Evolutionary conservation across 2,329 filamentous ascomycete genomes (phyloP).

Genomic region (Aureobasidium namibiae): DNA sequence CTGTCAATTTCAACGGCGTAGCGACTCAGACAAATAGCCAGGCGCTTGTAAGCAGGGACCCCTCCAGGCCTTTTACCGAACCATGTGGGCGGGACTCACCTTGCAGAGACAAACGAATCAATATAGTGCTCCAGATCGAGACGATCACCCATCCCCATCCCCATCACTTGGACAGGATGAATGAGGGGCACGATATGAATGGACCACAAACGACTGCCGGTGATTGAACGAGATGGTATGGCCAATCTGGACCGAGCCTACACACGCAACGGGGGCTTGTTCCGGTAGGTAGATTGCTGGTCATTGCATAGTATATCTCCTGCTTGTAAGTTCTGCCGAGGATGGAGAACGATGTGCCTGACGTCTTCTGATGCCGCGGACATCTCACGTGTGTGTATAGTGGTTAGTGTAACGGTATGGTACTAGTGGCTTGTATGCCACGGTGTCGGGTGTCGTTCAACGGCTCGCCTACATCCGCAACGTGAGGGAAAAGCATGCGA

Average conservation of each 20-base stretch:
- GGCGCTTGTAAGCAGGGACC: neutral
- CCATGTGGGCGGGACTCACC: neutral
- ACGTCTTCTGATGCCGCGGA: neutral
- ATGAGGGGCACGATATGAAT: neutral
- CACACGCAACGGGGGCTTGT: neutral
- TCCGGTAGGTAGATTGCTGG: neutral
- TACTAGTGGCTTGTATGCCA: neutral
- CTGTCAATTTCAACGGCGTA: slow-evolving; percentile 3
- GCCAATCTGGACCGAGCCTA: neutral
- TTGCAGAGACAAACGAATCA: neutral
- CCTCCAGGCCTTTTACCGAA: slow-evolving; percentile 3
- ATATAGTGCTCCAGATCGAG: slow-evolving; percentile 1
- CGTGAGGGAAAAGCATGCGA: slow-evolving; percentile 4
- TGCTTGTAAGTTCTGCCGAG: neutral
- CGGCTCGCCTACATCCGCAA: neutral
- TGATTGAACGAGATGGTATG: neutral
- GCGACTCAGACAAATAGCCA: neutral
- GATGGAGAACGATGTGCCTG: neutral
- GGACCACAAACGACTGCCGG: neutral
- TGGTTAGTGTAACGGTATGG: neutral
- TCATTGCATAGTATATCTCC: neutral
- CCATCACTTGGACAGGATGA: neutral
- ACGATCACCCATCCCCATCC: neutral
- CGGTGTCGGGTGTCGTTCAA: neutral
- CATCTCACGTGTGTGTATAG: slow-evolving; percentile 10